Evolutionary conservation across 2,329 filamentous ascomycete species (phyloP), one percentile per base, ranked within the genome.

Genomic region (Tolypocladium capitatum): DNA sequence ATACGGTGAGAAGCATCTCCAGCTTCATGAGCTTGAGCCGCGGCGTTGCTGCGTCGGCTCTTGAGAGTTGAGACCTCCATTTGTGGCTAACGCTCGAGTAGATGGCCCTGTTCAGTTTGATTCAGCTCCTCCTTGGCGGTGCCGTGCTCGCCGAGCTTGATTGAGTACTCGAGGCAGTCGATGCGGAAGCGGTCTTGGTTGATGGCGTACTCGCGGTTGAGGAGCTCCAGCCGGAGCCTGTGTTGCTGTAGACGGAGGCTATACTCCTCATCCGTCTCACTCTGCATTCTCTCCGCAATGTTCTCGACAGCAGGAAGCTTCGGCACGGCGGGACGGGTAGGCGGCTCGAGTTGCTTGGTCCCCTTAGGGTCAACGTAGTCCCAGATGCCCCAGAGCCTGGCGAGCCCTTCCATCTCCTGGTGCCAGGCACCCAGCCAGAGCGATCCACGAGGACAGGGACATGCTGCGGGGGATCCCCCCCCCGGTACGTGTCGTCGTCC

Each of bases 361-460:
- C 35, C 21, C 24, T 46, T 45, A 7, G 52, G 51, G 30, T 54
- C 32, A 41, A 53, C 49, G 27, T 49, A 54, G 7, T 41, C 16
- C 52, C 52, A 54, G 16, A 53, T 18, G 8, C 44, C 27, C n/a
- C 45, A 28, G 4, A 46, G 30, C 14, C 30, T 47, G 21, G 52
- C 42, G 27, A 51, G 40, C 20, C 31, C 34, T 18, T 40, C 34
- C 11, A 54, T 40, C 3, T 46, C 45, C 27, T 49, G 48, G 16
- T 48, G 27, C 52, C 52, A 54, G 31, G 16, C 4, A 42, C 30
- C 52, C 52, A 54, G 44, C 48, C 49, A 21, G 43, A 27, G 24
- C 38, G 46, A 27, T 46, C 46, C 16, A 21, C 43, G 35, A 54
- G 46, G 46, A 46, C 36, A 11, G 32, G 21, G 20, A 52, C 41